Evolutionary conservation across 352 stramenopile species (phyloP).

Genomic region (Phytophthora idaei): DNA sequence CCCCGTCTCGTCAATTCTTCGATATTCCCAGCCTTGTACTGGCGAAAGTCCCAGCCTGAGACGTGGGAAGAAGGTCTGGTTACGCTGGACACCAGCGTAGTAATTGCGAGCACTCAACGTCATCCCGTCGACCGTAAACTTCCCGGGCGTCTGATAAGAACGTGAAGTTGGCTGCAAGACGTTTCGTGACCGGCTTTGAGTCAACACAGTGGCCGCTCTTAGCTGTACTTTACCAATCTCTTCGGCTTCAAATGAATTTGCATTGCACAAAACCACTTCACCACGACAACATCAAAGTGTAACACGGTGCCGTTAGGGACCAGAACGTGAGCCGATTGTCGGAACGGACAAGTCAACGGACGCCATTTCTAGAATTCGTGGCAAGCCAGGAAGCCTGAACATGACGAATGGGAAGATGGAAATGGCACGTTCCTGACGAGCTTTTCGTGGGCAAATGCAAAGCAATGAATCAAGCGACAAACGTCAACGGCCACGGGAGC

Average conservation of each 20-base stretch:
- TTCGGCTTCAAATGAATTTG: background rate
- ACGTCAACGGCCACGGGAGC: background rate
- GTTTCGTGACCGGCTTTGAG: background rate
- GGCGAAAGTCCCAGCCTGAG: conserved; percentile 10
- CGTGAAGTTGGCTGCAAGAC: background rate
- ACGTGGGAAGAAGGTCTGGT: conserved; percentile 21
- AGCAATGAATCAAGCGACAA: conserved; percentile 1
- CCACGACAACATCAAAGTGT: background rate
- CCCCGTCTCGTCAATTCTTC: conserved; percentile 14
- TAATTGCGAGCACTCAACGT: conserved; percentile 3
- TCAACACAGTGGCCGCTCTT: background rate
- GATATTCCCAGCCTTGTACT: conserved; percentile 7
- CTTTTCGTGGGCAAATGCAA: background rate
- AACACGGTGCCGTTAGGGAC: background rate
- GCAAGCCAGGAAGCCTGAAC: background rate
- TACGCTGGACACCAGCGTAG: conserved; percentile 14
- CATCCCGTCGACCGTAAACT: conserved; percentile 1
- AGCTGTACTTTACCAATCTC: conserved; percentile 1
- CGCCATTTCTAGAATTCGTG: background rate
- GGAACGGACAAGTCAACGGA: conserved; percentile 1
- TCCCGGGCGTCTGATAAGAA: background rate
- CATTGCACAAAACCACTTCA: background rate
- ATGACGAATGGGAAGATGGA: conserved; percentile 5
- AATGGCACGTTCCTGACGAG: background rate
- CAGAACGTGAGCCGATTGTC: conserved; percentile 3